Base-by-base conservation (phyloP, 2,329 filamentous ascomycete species). In the Trichoderma brevicompactum region DNA sequence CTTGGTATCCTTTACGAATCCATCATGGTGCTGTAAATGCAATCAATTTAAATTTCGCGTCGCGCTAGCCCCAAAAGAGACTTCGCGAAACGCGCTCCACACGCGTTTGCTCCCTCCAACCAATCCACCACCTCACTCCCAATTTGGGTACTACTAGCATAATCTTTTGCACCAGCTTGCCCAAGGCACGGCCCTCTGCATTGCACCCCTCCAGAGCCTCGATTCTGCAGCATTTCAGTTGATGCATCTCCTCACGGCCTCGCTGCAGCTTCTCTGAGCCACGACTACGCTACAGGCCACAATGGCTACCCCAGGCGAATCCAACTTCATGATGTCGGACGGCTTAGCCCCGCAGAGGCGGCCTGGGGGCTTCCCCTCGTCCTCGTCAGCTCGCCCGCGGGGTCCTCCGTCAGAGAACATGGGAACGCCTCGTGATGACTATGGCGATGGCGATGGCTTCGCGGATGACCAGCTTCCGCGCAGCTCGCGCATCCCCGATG, bases 331-430 rank as follows among this genome's bases (percentile, higher is more conserved):
- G 71, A 87, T 87, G 83, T 87, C 85, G 68, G 85, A 87, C 71
- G 76, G 79, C 68, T 72, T 77, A 53, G 76, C 76, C 44, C 72
- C 83, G 49, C 81, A 82, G 58, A 78, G 78, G 68, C 76, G 78
- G 32, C 63, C 65, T 78, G 78, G 67, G 36, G 77, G 74, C 59
- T 78, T 81, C 61, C 80, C 81, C 65, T 82, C 83, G 49, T 86
- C 84, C 7, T 85, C 84, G 7, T 80, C 81, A 43, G 77, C 80
- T 13, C 81, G 85, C 43, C 85, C 85, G 32, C 78, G 84, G 69
- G 85, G 80, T 0, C 87, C 86, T n/a, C 87, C 85, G 1, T 89
- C 87, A 5, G 87, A 89, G 75, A 87, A 84, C 68, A 72, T 83
- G 67, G 86, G 82, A 60, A 84, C 82, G 0, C 80, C 81, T n/a